Conservation (phyloP, 164 flowering plant genomes). For the Chimonanthus praecox region DNA sequence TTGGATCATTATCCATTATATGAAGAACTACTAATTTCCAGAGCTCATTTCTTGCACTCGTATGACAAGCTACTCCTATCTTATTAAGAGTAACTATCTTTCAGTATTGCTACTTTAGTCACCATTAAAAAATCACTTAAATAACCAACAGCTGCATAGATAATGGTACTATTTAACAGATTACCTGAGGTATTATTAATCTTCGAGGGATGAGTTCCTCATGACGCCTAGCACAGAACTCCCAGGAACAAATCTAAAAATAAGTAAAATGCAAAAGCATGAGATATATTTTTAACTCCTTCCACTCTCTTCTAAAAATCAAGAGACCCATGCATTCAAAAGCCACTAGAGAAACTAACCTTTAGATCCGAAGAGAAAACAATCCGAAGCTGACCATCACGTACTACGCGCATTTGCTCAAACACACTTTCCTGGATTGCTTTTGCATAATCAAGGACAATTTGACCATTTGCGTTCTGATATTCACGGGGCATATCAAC, state of each 20-base stretch:
- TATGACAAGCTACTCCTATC: not conserved
- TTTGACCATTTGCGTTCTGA: conserved; percentile 87
- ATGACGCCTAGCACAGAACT: conserved; percentile 98
- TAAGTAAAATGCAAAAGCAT: not conserved
- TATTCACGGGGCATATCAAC: conserved; percentile 97
- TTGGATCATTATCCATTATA: not conserved
- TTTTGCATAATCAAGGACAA: conserved; percentile 94
- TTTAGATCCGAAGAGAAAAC: conserved; percentile 91
- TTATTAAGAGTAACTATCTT: too few relatives aligned
- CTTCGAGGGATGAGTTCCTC: conserved; percentile 95
- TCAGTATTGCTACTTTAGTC: too few relatives aligned
- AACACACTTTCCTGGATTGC: conserved; percentile 99
- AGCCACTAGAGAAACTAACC: conserved; percentile 31
- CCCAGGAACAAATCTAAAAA: conserved; percentile 95
- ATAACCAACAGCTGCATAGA: not conserved
- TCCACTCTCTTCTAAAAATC: not conserved
- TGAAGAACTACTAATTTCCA: not conserved
- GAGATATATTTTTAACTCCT: not conserved
- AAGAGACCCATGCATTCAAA: not conserved
- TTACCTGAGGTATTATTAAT: conserved; percentile 84
- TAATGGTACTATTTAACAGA: not conserved
- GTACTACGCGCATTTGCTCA: conserved; percentile 97
- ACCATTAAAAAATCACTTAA: not conserved
- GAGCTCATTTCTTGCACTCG: not conserved
- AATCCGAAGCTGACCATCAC: conserved; percentile 96